Evolutionary conservation across 106 monocot species (phyloP), one percentile per base, ranked within the genome.

Genomic region (Acorus gramineus): DNA sequence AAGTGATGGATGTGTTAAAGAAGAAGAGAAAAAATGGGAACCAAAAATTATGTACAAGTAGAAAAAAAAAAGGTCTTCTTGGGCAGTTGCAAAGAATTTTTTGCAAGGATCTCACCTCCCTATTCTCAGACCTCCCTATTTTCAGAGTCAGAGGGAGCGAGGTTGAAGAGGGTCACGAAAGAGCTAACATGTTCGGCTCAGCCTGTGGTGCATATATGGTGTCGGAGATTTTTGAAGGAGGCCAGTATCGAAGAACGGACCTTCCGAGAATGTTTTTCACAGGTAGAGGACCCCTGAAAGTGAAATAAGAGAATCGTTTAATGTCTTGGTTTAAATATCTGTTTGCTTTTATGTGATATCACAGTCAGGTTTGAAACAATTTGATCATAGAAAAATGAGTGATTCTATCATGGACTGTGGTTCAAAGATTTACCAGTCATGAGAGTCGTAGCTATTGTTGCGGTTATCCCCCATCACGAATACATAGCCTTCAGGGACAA

Each of bases 371-470:
- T 28, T 28, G 28, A 28, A 28, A 28, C 28, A 28, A 28, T 28
- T 28, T 28, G 28, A 28, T 28, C 28, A 28, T 28, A 28, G 28
- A 28, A 28, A 28, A 28, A 28, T 28, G 28, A 28, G 28, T 28
- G 28, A 28, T 28, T 28, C 28, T 28, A 28, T 28, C 28, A 28
- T 28, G 28, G 28, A 28, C 28, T 28, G 28, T 28, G 56, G 42
- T 49, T 67, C 10, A 28, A 61, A 8, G 63, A 63, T 59, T 54
- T 73, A 98, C 96, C 92, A 99, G 12, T 84, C 77, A 65, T 99
- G 98, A 61, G 98, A 99, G 63, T 99, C 98, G 49, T 78, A 99
- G 66, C 98, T 99, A 71, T 99, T 77, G 52, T 99, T 99, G 10
- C 98, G 66, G 60, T 99, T 92, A 52, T 99, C 98, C 0, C 98